Base-by-base conservation (phyloP, 2,329 filamentous ascomycete species). In the Trichoderma hamatum region DNA sequence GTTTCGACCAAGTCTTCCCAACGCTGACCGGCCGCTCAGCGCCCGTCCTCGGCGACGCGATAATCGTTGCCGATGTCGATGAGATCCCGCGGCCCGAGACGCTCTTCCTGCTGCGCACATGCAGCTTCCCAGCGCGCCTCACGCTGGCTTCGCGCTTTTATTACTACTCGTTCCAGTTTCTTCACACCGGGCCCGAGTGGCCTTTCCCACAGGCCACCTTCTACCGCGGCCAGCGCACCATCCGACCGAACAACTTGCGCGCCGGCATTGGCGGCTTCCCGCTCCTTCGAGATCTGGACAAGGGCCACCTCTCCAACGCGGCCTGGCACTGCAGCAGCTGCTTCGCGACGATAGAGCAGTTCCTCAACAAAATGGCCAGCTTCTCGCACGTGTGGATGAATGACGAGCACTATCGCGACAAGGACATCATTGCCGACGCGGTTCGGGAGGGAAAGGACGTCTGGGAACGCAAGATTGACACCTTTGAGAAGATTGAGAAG, bases 281-380 rank as follows among this genome's bases (percentile, higher is more conserved):
- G 52, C 74, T 81, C 1, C 70, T 80, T 1, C 78, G 81, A 36
- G 76, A 77, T 43, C 76, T 78, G 52, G 82, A 86, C 70, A 82
- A 81, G 71, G 81, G 78, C 9, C 79, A 81, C 6, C 71, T 88
- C 39, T 76, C 76, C 73, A 83, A 86, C 72, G 84, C 86, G 0
- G 84, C 79, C 0, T 90, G 88, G 88, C 87, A 90, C 76, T 90
- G 88, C 80, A 88, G 85, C 62, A 85, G 81, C 67, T 90, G 88
- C 78, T 89, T 89, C 74, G 78, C 81, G 21, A 89, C 85, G 0
- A 77, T 90, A 19, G 80, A 80, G 4, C 84, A 88, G 74, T 80
- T 89, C 72, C 77, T 85, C 56, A 83, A 81, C 71, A 89, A 89
- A 76, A 82, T 89, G 79, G 78, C 81, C 11, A 84, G 82, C 68